phyloP scores from a whole-genome alignment of 1,284 basidiomycete genomes.

The Boletellus deceptivus region DNA sequence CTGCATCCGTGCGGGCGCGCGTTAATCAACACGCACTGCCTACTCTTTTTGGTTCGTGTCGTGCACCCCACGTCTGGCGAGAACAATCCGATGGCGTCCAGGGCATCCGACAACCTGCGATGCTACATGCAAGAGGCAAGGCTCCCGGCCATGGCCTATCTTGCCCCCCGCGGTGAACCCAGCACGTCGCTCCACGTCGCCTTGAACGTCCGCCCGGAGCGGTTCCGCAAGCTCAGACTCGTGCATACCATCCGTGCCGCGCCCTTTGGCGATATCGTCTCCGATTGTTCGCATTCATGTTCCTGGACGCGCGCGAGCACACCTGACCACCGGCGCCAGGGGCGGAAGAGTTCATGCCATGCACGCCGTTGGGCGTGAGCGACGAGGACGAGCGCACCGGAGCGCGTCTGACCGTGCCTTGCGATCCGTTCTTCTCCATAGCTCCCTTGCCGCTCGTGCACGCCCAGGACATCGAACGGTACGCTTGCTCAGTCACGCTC shows the following conservation, averaged over 20 bases:
- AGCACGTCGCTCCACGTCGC: conserved; percentile 42
- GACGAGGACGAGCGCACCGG: conserved; percentile 41
- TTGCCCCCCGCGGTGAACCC: conserved; percentile 36
- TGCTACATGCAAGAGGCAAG: conserved; percentile 45
- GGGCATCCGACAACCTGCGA: conserved; percentile 45
- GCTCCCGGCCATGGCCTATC: conserved; percentile 48
- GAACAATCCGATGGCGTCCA: conserved; percentile 22
- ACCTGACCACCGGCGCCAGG: conserved; percentile 29
- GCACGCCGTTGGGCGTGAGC: conserved; percentile 32
- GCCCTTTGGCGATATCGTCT: conserved; percentile 33
- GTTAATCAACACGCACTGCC: no score
- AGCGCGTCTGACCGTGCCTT: conserved; percentile 46
- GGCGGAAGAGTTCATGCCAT: conserved; percentile 39
- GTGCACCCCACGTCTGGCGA: no score
- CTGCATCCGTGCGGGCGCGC: no score
- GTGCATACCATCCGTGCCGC: conserved; percentile 38
- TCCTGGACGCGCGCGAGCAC: not conserved
- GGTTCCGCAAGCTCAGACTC: conserved; percentile 47
- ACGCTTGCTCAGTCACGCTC: conserved; percentile 5
- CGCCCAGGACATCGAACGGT: conserved; percentile 42
- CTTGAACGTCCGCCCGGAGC: conserved; percentile 45
- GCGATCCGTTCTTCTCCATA: conserved; percentile 38
- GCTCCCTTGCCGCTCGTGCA: conserved; percentile 26
- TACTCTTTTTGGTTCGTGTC: no score
- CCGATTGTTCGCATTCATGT: conserved; percentile 35